Percentiles rank a stretch among this genome's conserved stretches.
Evolutionary conservation across 495 filamentous ascomycete species (phyloP).

Genomic region (Hypoxylon perforatum): DNA sequence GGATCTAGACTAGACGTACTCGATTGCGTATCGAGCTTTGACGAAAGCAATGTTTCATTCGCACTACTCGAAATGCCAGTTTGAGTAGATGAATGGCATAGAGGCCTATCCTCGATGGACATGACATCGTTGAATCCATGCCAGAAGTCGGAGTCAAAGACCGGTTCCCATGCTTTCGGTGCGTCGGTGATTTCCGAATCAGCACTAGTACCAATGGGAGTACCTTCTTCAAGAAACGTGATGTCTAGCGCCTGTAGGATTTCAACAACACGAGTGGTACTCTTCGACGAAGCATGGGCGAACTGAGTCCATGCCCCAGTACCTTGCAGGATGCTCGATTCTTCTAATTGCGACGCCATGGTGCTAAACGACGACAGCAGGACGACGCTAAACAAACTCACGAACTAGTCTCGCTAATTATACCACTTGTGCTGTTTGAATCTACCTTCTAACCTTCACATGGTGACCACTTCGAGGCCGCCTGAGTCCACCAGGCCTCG

Average conservation of each 20-base stretch:
- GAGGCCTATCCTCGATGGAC: background rate
- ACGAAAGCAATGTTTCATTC: background rate
- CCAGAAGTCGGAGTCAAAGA: constrained; percentile 29
- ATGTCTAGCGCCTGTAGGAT: constrained; percentile 3
- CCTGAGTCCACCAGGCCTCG: constrained; percentile 15
- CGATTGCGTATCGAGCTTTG: background rate
- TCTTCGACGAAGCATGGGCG: background rate
- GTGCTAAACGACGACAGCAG: background rate
- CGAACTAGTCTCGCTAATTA: constrained; percentile 4
- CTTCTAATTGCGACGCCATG: constrained; percentile 15
- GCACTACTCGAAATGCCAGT: background rate
- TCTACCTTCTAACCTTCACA: background rate
- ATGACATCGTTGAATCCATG: background rate
- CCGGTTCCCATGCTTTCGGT: constrained; percentile 24
- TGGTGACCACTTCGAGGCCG: background rate
- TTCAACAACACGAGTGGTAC: background rate
- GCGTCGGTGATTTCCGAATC: background rate
- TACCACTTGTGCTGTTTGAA: background rate
- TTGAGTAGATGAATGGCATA: background rate
- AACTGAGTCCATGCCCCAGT: constrained; percentile 25
- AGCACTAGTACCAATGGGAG: background rate
- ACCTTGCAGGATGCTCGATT: constrained; percentile 15
- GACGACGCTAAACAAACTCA: background rate
- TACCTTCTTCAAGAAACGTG: background rate
- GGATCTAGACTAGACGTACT: background rate